Conservation (phyloP, 1,139 yeast species). For the Neolecta irregularis region DNA sequence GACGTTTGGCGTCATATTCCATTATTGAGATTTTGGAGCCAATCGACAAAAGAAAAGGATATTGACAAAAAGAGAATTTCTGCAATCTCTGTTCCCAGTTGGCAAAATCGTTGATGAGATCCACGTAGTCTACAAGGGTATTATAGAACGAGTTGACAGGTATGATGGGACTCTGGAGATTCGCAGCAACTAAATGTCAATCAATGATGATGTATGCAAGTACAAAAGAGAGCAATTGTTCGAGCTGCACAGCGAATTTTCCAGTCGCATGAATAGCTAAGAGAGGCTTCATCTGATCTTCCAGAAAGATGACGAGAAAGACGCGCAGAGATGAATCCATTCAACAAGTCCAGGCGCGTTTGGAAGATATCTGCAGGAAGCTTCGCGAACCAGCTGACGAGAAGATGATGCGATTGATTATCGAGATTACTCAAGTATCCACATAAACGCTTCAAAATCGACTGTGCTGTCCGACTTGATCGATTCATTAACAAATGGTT, state of each 20-base stretch:
- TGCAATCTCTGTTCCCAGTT: conserved; percentile 42
- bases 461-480: conserved; percentile 4
- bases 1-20: conserved; percentile 67
- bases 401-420: conserved; percentile 29
- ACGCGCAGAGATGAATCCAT: conserved; percentile 27
- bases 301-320: conserved; percentile 16
- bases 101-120: conserved; percentile 64
- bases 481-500: conserved; percentile 20
- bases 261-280: conserved; percentile 71
- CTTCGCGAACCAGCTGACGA: conserved; percentile 45
- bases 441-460: conserved; percentile 46
- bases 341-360: conserved; percentile 24
- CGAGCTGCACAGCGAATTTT: conserved; percentile 52
- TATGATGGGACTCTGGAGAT: conserved; percentile 22
- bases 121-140: conserved; percentile 63
- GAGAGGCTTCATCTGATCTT: conserved; percentile 27
- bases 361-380: conserved; percentile 28
- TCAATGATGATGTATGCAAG: not conserved
- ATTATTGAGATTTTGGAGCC: conserved; percentile 69
- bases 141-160: conserved; percentile 55
- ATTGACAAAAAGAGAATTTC: conserved; percentile 44
- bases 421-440: conserved; percentile 48
- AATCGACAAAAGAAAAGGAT: conserved; percentile 64
- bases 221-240: conserved; percentile 36
- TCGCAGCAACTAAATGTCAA: conserved; percentile 23